These are phyloP conservation scores for Glaciozyma martinii DNA, from an alignment of 768 basidiomycete genomes.

Conservation along the genomic window DNA sequence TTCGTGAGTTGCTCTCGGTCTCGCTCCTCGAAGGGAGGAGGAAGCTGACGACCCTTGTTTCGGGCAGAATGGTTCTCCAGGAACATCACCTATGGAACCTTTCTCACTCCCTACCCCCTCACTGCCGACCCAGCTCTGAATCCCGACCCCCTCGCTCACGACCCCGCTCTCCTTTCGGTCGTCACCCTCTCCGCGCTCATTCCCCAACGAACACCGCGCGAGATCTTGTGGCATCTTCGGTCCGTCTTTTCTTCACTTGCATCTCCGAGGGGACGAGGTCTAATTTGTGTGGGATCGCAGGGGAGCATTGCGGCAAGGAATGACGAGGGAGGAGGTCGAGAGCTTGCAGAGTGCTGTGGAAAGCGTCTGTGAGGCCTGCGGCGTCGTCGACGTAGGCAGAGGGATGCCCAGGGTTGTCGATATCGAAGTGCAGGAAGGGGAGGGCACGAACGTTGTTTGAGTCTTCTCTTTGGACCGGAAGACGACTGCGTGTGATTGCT, in stretches of 20 bases:
- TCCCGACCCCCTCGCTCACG: slow-evolving; percentile 13
- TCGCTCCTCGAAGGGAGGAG: not conserved
- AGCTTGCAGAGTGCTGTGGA: slow-evolving; percentile 18
- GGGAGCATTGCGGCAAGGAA: slow-evolving; percentile 26
- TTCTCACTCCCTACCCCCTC: slow-evolving; percentile 13
- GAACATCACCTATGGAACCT: slow-evolving; percentile 18
- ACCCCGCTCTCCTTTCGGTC: slow-evolving; percentile 13
- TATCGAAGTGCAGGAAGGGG: slow-evolving; percentile 16
- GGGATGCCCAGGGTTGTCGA: slow-evolving; percentile 27
- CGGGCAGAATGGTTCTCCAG: slow-evolving; percentile 6
- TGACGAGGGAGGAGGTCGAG: slow-evolving; percentile 28
- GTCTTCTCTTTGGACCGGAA: no score
- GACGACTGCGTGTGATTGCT: no score
- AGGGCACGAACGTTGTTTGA: not conserved
- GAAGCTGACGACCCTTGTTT: not conserved
- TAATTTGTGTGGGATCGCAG: not conserved
- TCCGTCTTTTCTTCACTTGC: not conserved
- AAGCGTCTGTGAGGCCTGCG: slow-evolving; percentile 10
- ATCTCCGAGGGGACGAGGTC: not conserved
- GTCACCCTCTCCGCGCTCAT: slow-evolving; percentile 20
- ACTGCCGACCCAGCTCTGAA: not conserved
- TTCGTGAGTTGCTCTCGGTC: slow-evolving; percentile 4
- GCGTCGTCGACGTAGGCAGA: not conserved
- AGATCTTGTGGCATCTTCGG: slow-evolving; percentile 32
- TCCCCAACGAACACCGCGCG: slow-evolving; percentile 21